Evolutionary conservation across 306 rosid species (phyloP).

Genomic region (Ammopiptanthus mongolicus): DNA sequence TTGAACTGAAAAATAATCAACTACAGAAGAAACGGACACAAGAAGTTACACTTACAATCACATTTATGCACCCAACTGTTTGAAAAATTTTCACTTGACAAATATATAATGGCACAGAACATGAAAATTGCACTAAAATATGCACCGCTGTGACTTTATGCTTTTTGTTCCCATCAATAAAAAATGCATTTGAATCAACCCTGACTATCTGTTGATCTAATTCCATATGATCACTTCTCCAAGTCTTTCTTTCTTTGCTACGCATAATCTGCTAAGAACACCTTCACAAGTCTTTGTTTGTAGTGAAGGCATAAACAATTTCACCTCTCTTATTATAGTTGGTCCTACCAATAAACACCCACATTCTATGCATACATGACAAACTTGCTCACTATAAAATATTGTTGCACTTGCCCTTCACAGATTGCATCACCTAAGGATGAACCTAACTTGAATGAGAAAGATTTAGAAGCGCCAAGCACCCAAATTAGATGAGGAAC

Average conservation of each 20-base stretch:
- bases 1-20: too few relatives aligned
- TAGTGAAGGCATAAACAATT: slow-evolving; percentile 44
- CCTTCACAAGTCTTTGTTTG: slow-evolving; percentile 79
- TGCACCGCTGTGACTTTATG: background rate
- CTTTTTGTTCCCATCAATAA: background rate
- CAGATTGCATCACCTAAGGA: too few relatives aligned
- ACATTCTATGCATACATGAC: slow-evolving; percentile 33
- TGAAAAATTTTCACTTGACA: background rate
- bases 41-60: too few relatives aligned
- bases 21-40: too few relatives aligned
- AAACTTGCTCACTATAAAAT: background rate
- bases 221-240: background rate
- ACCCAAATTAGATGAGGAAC: too few relatives aligned
- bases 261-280: slow-evolving; percentile 27
- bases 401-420: background rate
- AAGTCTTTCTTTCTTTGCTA: background rate
- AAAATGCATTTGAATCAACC: background rate
- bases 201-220: background rate
- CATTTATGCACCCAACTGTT: background rate
- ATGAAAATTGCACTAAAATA: background rate
- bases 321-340: slow-evolving; percentile 38
- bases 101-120: background rate
- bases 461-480: slow-evolving; percentile 28
- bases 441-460: too few relatives aligned
- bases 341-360: slow-evolving; percentile 58